Percentiles rank a stretch among this genome's conserved stretches.
phyloP scores from a whole-genome alignment of 345 rosid species.

The Melaleuca quinquenervia region DNA sequence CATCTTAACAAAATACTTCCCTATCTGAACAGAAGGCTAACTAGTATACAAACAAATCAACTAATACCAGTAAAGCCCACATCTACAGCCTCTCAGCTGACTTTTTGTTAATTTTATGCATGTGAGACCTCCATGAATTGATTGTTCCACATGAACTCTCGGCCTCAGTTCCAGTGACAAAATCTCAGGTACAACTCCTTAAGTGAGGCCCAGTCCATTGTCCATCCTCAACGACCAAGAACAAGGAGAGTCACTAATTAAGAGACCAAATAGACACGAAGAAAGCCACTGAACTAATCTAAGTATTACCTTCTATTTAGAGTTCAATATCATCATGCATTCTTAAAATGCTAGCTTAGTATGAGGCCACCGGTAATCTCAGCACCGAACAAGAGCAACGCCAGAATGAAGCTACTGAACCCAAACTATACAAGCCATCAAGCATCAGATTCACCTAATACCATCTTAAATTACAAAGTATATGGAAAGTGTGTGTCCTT shows the following conservation, averaged over 20 bases:
- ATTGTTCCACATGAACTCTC: background rate
- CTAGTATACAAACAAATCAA: background rate
- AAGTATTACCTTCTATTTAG: background rate
- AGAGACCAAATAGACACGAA: background rate
- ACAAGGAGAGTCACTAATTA: background rate
- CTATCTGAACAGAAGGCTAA: background rate
- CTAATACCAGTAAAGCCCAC: background rate
- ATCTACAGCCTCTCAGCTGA: background rate
- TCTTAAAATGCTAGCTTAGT: background rate
- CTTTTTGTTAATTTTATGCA: background rate
- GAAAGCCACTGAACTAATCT: background rate
- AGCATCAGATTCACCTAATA: background rate
- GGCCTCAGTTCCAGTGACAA: background rate
- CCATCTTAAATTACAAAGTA: background rate
- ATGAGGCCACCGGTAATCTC: background rate
- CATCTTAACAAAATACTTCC: background rate
- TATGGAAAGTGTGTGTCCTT: background rate
- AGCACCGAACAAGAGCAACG: background rate
- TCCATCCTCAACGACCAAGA: background rate
- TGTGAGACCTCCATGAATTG: background rate
- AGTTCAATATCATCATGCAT: background rate
- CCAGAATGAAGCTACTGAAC: background rate
- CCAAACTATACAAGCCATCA: background rate
- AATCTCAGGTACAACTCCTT: background rate
- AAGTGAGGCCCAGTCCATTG: background rate